A percentile compares a stretch with the other conserved stretches of the same genome.
Conservation (phyloP, 768 basidiomycete genomes). For the Suillus alpinus region DNA sequence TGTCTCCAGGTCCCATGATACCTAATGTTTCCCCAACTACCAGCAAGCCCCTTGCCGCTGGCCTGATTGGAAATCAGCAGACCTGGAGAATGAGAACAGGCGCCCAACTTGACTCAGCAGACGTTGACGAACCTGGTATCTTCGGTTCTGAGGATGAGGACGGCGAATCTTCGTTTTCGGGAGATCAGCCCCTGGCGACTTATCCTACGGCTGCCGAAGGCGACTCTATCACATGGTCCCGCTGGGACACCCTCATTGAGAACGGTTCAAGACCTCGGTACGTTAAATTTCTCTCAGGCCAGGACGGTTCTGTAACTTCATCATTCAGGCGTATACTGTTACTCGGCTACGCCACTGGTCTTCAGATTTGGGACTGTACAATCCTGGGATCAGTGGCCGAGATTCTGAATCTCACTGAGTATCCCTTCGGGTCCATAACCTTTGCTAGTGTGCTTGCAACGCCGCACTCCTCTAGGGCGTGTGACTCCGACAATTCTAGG, state of each 20-base stretch:
- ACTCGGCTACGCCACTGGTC: slow-evolving; percentile 48
- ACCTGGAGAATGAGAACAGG: slow-evolving; percentile 6
- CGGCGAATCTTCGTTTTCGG: neutral
- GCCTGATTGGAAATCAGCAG: slow-evolving; percentile 7
- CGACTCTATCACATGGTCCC: slow-evolving; percentile 32
- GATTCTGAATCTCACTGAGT: slow-evolving; percentile 46
- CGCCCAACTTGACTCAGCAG: slow-evolving; percentile 13
- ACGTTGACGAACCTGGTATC: slow-evolving; percentile 6
- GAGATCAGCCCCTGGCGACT: slow-evolving; percentile 16
- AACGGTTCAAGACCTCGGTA: slow-evolving; percentile 18
- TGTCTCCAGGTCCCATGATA: slow-evolving; percentile 6
- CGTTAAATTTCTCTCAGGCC: neutral
- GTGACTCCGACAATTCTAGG: slow-evolving; percentile 29
- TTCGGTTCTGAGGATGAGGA: slow-evolving; percentile 26
- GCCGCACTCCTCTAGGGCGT: slow-evolving; percentile 23
- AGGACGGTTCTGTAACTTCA: neutral
- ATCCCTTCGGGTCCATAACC: slow-evolving; percentile 32
- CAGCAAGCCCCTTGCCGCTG: neutral
- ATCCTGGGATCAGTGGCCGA: slow-evolving; percentile 50
- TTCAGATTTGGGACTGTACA: slow-evolving; percentile 65
- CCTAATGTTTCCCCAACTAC: neutral
- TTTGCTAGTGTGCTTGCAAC: slow-evolving; percentile 43
- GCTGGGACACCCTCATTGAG: slow-evolving; percentile 29
- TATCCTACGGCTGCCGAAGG: slow-evolving; percentile 31
- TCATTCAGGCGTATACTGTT: slow-evolving; percentile 44